phyloP scores from a whole-genome alignment of 139 green algal species.

The Zygnema cylindricum region DNA sequence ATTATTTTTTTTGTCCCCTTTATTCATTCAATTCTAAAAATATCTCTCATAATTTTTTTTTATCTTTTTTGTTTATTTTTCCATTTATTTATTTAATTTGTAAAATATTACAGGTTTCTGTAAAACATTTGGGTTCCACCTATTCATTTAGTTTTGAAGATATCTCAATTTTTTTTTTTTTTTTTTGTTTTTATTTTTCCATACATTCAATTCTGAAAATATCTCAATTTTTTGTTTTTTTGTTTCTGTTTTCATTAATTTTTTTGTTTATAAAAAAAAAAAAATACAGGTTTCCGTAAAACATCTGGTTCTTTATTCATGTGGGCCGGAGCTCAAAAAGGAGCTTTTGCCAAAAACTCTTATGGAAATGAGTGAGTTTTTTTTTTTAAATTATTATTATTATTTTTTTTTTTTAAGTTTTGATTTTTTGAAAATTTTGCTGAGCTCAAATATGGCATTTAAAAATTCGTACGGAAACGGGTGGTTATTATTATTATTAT shows the following conservation, averaged over 20 bases:
- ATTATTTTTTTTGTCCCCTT: too few species aligned
- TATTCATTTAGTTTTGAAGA: not conserved
- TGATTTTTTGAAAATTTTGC: too few species aligned
- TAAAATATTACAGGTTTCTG: not conserved
- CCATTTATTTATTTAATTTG: too few species aligned
- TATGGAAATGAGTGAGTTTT: conserved; percentile 48
- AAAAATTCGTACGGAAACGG: too few species aligned
- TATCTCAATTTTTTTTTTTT: not conserved
- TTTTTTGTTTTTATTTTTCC: not conserved
- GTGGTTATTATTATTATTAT: too few species aligned
- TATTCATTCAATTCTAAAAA: too few species aligned
- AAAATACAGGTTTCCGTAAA: conserved; percentile 36
- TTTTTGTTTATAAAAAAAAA: not conserved
- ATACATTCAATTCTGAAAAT: not conserved
- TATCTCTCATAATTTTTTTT: too few species aligned
- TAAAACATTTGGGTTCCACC: not conserved
- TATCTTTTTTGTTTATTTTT: too few species aligned
- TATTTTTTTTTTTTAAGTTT: too few species aligned
- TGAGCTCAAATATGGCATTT: too few species aligned
- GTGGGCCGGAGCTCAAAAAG: conserved; percentile 4
- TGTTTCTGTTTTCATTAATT: not conserved
- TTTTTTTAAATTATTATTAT: too few species aligned
- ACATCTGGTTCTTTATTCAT: conserved; percentile 45
- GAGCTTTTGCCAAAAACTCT: conserved; percentile 48
- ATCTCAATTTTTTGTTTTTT: not conserved